A percentile compares a stretch with the other conserved stretches of the same genome.
Evolutionary conservation across 805 yeast species (phyloP).

Genomic region (Nakazawaea populi): DNA sequence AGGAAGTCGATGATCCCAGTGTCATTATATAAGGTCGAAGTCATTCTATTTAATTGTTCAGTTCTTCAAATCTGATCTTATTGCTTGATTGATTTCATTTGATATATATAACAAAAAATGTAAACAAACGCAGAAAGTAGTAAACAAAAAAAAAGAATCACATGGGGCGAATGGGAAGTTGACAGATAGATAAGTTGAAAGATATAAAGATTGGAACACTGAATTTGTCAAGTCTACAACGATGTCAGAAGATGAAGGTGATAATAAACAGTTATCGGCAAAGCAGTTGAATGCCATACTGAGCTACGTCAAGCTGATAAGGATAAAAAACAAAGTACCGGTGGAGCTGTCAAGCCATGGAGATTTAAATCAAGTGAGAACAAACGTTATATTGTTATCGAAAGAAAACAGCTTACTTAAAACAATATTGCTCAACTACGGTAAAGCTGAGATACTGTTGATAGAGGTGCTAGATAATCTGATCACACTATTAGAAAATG

Average conservation of each 20-base stretch:
- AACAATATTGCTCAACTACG: conserved; percentile 61
- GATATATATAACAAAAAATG: background rate
- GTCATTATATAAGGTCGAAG: background rate
- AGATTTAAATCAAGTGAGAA: too few relatives aligned
- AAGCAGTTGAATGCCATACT: background rate
- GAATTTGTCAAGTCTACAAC: background rate
- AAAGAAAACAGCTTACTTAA: background rate
- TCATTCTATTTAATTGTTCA: background rate
- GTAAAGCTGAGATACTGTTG: conserved; percentile 24
- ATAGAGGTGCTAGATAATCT: conserved; percentile 5
- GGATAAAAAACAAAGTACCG: background rate
- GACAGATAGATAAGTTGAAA: background rate
- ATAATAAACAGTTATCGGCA: background rate
- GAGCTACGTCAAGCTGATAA: background rate
- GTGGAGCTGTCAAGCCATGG: background rate
- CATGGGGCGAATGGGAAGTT: background rate
- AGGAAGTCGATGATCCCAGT: conserved; percentile 8
- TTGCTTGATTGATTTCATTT: background rate
- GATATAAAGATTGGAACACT: too few relatives aligned
- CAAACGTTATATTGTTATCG: background rate
- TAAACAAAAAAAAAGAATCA: background rate
- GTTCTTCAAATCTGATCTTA: too few relatives aligned
- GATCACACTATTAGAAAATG: conserved; percentile 8
- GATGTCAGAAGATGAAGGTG: background rate
- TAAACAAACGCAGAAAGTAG: background rate